Percentiles rank a stretch among this genome's conserved stretches.
Evolutionary conservation across 352 stramenopile genomes (phyloP).

Genomic region (Pythium aristosporum): DNA sequence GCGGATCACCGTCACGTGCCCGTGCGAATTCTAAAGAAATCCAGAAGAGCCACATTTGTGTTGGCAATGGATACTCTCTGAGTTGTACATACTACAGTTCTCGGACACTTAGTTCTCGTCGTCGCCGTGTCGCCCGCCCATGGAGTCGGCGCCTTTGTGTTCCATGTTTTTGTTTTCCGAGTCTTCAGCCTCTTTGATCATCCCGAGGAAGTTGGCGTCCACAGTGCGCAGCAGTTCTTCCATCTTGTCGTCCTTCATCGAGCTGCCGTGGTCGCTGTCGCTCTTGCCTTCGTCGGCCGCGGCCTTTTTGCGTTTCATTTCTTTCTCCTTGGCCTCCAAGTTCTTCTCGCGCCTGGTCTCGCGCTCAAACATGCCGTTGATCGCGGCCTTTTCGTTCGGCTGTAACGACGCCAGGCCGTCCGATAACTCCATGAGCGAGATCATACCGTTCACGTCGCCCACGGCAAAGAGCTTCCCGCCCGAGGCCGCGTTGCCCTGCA

Average conservation of each 20-base stretch:
- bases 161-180: slow-evolving; percentile 90
- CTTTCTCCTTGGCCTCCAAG: slow-evolving; percentile 88
- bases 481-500: slow-evolving; percentile 89
- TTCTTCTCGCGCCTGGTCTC: slow-evolving; percentile 98
- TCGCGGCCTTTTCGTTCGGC: slow-evolving; percentile 93
- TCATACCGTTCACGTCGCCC: slow-evolving; percentile 95
- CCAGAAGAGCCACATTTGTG: too few relatives aligned
- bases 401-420: slow-evolving; percentile 90
- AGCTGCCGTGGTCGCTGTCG: slow-evolving; percentile 49
- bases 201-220: slow-evolving; percentile 93
- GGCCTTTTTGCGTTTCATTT: slow-evolving; percentile 83
- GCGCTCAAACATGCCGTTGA: slow-evolving; percentile 96
- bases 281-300: slow-evolving; percentile 79
- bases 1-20: slow-evolving; percentile 10
- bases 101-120: slow-evolving; percentile 27
- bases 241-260: slow-evolving; percentile 92
- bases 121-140: slow-evolving; percentile 33
- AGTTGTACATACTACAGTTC: too few relatives aligned
- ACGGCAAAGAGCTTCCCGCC: slow-evolving; percentile 94
- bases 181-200: slow-evolving; percentile 96
- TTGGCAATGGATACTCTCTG: too few relatives aligned
- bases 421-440: slow-evolving; percentile 95
- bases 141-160: slow-evolving; percentile 50
- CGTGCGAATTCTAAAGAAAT: slow-evolving; percentile 1
- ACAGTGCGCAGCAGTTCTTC: slow-evolving; percentile 92